Base-by-base conservation (phyloP, 164 flowering plant species). In the Umbilicus rupestris region DNA sequence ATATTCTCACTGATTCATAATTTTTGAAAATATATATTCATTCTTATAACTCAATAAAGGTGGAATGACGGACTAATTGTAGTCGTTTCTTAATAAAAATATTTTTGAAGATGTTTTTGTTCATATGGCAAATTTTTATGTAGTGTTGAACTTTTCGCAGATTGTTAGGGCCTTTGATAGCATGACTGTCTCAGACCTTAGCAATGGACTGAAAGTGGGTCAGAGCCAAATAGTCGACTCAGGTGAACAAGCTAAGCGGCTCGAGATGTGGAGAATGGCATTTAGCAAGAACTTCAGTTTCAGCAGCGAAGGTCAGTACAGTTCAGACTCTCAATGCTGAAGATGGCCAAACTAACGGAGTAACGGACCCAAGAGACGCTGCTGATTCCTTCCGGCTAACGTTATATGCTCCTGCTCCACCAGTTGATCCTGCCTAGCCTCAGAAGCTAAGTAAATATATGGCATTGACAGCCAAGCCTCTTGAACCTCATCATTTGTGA, bases 221-320 rank as follows among this genome's bases (percentile, higher is more conserved):
- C 60, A 55, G 33, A 55, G 60, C 60, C 60, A 55, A 28, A 55
- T 55, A 55, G 60, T 55, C 33, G 33, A 55, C 29, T 55, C 60
- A 55, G 60, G 33, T 8, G 60, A 55, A 28, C 60, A 55, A 55
- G 60, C 60, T 26, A 28, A 16, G 15, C 60, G 60, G 12, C 60
- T 55, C 14, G 33, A 55, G 60, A 55, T 55, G 60, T 55, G 60
- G 60, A 55, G 60, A 55, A 55, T 55, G 60, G 60, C 60, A 28
- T 55, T 55, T 28, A 55, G 60, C 60, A 55, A 15, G 33, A 55
- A 55, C 60, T 55, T 55, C 60, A 55, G 60, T 28, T 55, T 55
- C 60, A 55, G 60, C 19, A 33, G 60, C 28, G 60, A 28, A 55
- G 28, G 60, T 28, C 60, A 33, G 29, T 55, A 55, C 60, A 55